phyloP scores from a whole-genome alignment of 2,329 filamentous ascomycete species.

The Aureobasidium subglaciale region DNA sequence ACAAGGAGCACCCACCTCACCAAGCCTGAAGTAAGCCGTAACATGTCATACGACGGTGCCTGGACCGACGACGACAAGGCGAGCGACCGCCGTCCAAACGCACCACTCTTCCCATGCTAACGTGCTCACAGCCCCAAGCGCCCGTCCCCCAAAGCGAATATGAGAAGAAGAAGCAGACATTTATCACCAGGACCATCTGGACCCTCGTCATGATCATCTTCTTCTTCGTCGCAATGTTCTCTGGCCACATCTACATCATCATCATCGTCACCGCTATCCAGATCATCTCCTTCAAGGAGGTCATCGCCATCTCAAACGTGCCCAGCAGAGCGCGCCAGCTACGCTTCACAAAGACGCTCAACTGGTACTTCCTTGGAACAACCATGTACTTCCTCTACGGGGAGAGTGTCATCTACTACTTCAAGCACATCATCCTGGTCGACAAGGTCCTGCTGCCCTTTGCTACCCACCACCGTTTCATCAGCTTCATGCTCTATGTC shows the following conservation, averaged over 20 bases:
- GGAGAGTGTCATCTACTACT: constrained; percentile 99
- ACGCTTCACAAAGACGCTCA: constrained; percentile 89
- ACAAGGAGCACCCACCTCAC: constrained; percentile 33
- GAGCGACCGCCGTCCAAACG: constrained; percentile 5
- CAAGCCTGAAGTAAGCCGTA: constrained; percentile 17
- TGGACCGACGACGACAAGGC: constrained; percentile 20
- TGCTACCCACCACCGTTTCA: constrained; percentile 95
- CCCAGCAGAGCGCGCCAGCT: constrained; percentile 85
- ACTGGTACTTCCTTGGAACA: constrained; percentile 98
- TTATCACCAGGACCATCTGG: constrained; percentile 95
- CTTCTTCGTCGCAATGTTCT: constrained; percentile 89
- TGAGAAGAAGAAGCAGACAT: constrained; percentile 98
- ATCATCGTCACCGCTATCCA: constrained; percentile 87
- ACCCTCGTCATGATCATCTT: constrained; percentile 92
- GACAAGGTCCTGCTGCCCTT: constrained; percentile 88
- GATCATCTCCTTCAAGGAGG: constrained; percentile 97
- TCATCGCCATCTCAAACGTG: constrained; percentile 94
- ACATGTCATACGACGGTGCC: constrained; percentile 16
- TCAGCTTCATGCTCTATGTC: constrained; percentile 96
- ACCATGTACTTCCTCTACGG: constrained; percentile 99
- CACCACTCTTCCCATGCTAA: neutral
- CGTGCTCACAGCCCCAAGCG: constrained; percentile 9
- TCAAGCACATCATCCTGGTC: constrained; percentile 95
- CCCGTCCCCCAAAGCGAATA: constrained; percentile 58
- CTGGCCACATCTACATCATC: constrained; percentile 96